Conservation (phyloP, 176 grass and related monocot genomes). For the Elymus sibiricus region DNA sequence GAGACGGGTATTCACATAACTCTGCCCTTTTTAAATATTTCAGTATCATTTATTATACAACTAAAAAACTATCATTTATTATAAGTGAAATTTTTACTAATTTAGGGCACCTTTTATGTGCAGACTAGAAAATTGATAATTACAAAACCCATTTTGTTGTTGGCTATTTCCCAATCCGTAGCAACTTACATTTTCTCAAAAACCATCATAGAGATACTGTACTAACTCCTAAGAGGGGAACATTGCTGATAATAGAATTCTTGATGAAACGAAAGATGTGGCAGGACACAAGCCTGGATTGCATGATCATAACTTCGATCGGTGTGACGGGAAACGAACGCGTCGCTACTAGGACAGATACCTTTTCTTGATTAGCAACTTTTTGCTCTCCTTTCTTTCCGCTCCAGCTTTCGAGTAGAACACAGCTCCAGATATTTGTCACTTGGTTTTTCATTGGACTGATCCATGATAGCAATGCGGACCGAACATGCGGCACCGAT, state of each 20-base stretch:
- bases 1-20: too few relatives aligned
- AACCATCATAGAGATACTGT: conserved; percentile 6
- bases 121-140: too few relatives aligned
- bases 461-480: conserved; percentile 14
- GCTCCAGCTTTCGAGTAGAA: conserved; percentile 14
- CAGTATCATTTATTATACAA: too few relatives aligned
- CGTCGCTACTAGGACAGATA: background rate
- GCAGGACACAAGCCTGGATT: background rate
- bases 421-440: background rate
- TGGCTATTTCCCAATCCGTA: too few relatives aligned
- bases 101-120: too few relatives aligned
- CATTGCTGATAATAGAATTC: background rate
- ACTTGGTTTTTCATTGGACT: background rate
- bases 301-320: conserved; percentile 9
- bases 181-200: background rate
- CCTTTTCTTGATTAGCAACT: conserved; percentile 32
- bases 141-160: too few relatives aligned
- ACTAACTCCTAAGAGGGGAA: background rate
- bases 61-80: too few relatives aligned
- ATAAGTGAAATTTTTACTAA: too few relatives aligned
- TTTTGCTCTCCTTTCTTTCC: conserved; percentile 25
- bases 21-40: too few relatives aligned
- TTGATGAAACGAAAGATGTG: conserved; percentile 13
- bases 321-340: conserved; percentile 33
- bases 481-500: conserved; percentile 13